These are phyloP conservation scores for Alternaria sp. DNA, from an alignment of 2,329 filamentous ascomycete species.

Conservation along the genomic window DNA sequence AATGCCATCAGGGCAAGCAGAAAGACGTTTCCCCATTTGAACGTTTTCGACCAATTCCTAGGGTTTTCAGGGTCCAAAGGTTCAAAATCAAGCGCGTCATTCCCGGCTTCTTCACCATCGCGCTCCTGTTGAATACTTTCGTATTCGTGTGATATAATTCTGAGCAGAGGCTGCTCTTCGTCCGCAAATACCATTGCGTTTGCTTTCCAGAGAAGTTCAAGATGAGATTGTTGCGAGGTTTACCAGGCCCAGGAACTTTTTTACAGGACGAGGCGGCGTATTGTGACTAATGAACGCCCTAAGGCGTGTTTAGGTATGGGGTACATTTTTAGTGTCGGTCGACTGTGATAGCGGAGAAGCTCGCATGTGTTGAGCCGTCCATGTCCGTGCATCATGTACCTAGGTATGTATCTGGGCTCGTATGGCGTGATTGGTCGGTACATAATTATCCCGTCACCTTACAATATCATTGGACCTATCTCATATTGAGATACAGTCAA, in stretches of 20 bases:
- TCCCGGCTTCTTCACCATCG: constrained; percentile 23
- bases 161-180: constrained; percentile 44
- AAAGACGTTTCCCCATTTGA: constrained; percentile 45
- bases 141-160: constrained; percentile 28
- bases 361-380: constrained; percentile 1
- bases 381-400: neutral
- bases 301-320: constrained; percentile 5
- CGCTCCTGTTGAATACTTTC: constrained; percentile 24
- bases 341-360: neutral
- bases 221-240: neutral
- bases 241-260: constrained; percentile 7
- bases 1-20: constrained; percentile 47
- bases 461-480: too few species aligned
- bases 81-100: constrained; percentile 38
- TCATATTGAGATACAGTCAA: too few species aligned
- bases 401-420: neutral
- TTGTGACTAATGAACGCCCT: constrained; percentile 11
- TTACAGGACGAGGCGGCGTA: constrained; percentile 4
- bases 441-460: neutral
- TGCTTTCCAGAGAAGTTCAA: neutral
- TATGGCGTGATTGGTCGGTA: neutral
- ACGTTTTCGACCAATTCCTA: constrained; percentile 39
- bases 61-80: constrained; percentile 42
- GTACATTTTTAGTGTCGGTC: constrained; percentile 1
- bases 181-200: constrained; percentile 30